Evolutionary conservation across 139 green algal species (phyloP).

Genomic region (Micractinium conductrix): DNA sequence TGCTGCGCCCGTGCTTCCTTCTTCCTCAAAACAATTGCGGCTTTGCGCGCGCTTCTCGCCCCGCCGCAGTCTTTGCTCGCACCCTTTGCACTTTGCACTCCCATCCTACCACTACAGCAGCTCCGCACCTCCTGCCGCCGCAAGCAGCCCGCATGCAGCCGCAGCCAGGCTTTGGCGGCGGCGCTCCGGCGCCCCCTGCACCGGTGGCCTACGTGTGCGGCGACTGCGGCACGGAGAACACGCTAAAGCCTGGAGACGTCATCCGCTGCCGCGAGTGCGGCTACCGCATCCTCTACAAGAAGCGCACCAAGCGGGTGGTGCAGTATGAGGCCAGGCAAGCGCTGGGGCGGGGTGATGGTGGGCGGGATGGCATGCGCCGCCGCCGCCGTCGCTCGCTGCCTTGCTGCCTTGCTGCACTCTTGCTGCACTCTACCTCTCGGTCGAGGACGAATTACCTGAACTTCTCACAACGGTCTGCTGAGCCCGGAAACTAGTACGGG

Average conservation of each 20-base stretch:
- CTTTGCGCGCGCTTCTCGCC: too few species aligned
- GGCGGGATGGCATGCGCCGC: not conserved
- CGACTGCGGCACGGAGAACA: conserved; percentile 90
- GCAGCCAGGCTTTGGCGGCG: not conserved
- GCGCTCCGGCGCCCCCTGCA: not conserved
- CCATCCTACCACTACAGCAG: not conserved
- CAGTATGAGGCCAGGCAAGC: conserved; percentile 90
- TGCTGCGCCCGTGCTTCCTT: too few species aligned
- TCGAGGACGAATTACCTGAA: conserved; percentile 12
- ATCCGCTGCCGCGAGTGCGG: conserved; percentile 97
- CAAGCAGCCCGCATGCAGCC: not conserved
- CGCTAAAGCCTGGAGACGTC: conserved; percentile 87
- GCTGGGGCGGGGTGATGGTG: not conserved
- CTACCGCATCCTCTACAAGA: conserved; percentile 99
- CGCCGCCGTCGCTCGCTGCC: not conserved
- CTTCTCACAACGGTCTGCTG: conserved; percentile 55
- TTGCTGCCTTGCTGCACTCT: not conserved
- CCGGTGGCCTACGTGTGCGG: conserved; percentile 80
- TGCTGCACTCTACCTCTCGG: not conserved
- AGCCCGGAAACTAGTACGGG: not conserved
- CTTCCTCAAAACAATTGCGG: too few species aligned
- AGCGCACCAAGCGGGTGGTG: conserved; percentile 94
- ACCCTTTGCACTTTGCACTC: not conserved
- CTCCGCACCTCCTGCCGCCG: not conserved
- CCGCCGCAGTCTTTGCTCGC: too few species aligned